Percentiles rank a stretch among this genome's conserved stretches.
Evolutionary conservation across 352 stramenopile species (phyloP).

Genomic region (Globisporangium paroecandrum): DNA sequence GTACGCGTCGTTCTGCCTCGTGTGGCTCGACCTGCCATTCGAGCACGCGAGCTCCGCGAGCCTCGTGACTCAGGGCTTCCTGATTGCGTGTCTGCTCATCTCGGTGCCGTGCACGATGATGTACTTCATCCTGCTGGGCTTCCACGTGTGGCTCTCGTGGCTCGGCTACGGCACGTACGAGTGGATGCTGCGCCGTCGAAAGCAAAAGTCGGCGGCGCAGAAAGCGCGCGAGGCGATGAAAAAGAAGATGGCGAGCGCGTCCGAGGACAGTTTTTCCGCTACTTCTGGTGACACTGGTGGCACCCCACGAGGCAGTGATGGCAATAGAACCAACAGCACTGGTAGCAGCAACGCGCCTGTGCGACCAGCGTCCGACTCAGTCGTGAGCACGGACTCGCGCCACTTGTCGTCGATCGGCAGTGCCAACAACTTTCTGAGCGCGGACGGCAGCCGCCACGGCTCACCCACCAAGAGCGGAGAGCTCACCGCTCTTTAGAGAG

Average conservation of each 20-base stretch:
- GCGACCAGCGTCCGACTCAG: constrained; percentile 11
- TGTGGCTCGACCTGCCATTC: constrained; percentile 57
- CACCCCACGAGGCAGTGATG: not conserved
- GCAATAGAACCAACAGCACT: not conserved
- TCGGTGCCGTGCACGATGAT: constrained; percentile 81
- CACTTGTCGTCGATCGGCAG: constrained; percentile 42
- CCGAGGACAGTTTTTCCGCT: constrained; percentile 7
- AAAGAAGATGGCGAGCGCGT: constrained; percentile 17
- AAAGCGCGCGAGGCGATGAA: constrained; percentile 21
- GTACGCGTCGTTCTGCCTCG: constrained; percentile 44
- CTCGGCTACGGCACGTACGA: constrained; percentile 86
- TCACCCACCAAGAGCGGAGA: constrained; percentile 16
- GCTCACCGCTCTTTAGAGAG: constrained; percentile 24
- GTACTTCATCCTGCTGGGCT: constrained; percentile 81
- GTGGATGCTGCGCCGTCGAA: constrained; percentile 81
- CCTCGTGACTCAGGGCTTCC: constrained; percentile 39
- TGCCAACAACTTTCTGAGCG: constrained; percentile 35
- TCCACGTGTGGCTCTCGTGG: constrained; percentile 76
- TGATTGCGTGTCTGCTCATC: constrained; percentile 51
- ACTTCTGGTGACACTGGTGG: not conserved
- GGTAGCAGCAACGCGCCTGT: not conserved
- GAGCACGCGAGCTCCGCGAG: constrained; percentile 19
- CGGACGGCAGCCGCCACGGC: constrained; percentile 8
- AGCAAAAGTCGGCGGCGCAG: constrained; percentile 54
- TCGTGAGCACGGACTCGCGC: constrained; percentile 16